Evolutionary conservation across 768 basidiomycete species (phyloP), one percentile per base, ranked within the genome.

Genomic region (Ramaria sp.): DNA sequence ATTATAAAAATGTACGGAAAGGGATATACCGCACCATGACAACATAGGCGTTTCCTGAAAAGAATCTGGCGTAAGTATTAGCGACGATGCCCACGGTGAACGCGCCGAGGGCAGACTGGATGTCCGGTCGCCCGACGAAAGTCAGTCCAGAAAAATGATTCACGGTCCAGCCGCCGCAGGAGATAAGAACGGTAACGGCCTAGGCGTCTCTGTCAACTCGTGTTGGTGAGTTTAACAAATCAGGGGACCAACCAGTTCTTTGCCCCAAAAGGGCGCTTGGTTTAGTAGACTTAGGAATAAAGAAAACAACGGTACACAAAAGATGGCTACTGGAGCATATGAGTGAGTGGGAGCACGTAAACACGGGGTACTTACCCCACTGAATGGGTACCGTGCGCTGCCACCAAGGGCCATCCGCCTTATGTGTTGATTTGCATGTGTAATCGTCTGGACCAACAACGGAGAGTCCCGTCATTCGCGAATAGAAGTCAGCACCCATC

Each of bases 61-160:
- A 82, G 65, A 89, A 75, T 38, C 83, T 78, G 2, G 82, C 84
- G 58, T 86, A 91, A 4, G 90, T 39, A 64, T 90, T 90, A 28
- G 88, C 77, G 47, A 89, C 71, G 52, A 90, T 70, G 5, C 89
- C 88, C 39, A 92, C 88, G 0, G 83, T 81, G 61, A 93, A 88
- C 1, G 85, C 83, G 13, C 83, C 89, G 55, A 88, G 77, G 1
- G 87, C 86, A 5, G 87, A 83, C 27, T 78, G 82, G 63, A 92
- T 83, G 64, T 93, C 88, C 54, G 74, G 76, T 65, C 88, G 83
- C 57, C 77, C 77, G 32, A 71, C 69, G 64, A 89, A 88, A 63
- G 74, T 75, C 27, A 64, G 67, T 1, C 76, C 70, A 2, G 79
- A 78, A 66, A 83, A 87, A 63, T 87, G 81, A 65, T 90, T 93